phyloP scores from a whole-genome alignment of 2,329 filamentous ascomycete species.

The Zarea fungicola region DNA sequence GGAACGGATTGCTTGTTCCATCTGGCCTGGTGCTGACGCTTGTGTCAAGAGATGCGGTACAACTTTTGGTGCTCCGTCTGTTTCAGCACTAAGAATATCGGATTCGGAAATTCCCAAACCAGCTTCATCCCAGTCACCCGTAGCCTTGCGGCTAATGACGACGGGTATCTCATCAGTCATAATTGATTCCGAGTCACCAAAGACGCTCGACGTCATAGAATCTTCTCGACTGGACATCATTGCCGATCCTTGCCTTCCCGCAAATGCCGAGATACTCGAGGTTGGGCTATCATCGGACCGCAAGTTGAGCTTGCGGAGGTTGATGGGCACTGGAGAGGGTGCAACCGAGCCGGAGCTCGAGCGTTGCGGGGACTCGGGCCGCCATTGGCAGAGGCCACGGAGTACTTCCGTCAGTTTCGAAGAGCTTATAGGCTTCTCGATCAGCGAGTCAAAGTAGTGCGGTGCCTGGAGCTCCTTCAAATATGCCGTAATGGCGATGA shows the following conservation, averaged over 20 bases:
- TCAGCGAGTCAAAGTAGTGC: conserved; percentile 91
- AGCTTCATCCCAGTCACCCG: conserved; percentile 72
- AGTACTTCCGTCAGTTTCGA: conserved; percentile 87
- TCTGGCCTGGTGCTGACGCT: conserved; percentile 59
- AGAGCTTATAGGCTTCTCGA: conserved; percentile 94
- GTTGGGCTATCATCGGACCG: conserved; percentile 78
- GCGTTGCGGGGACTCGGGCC: conserved; percentile 57
- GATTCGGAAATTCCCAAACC: conserved; percentile 75
- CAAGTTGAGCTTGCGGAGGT: conserved; percentile 55
- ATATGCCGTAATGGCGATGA: conserved; percentile 95
- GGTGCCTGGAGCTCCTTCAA: conserved; percentile 94
- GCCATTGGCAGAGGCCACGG: conserved; percentile 88
- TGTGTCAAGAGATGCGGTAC: conserved; percentile 53
- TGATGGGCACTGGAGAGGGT: conserved; percentile 54
- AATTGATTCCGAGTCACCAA: conserved; percentile 78
- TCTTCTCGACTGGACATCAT: conserved; percentile 81
- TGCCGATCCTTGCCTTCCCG: conserved; percentile 64
- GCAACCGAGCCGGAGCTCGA: conserved; percentile 42
- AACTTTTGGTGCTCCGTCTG: conserved; percentile 33
- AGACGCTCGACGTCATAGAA: conserved; percentile 82
- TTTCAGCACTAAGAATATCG: conserved; percentile 31
- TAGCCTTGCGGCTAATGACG: conserved; percentile 66
- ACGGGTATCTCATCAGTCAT: conserved; percentile 74
- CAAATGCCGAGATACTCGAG: conserved; percentile 67
- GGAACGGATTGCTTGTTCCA: conserved; percentile 55